These are phyloP conservation scores for Kandelia obovata DNA, from an alignment of 345 rosid genomes.

Conservation along the genomic window DNA sequence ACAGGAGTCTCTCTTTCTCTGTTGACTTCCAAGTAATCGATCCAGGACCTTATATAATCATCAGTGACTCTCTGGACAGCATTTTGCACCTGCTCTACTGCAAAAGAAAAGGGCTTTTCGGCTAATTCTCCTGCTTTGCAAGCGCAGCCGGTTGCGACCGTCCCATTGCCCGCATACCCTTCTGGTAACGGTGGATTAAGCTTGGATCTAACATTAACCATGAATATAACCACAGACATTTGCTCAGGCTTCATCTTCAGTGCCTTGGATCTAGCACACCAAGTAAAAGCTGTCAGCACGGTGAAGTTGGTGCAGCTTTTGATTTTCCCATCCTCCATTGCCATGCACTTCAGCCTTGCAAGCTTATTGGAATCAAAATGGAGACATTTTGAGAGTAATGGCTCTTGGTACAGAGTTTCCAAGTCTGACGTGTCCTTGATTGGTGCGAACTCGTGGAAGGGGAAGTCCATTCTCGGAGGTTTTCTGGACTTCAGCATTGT, in stretches of 20 bases:
- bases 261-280: slow-evolving; percentile 23
- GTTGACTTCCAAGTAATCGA: slow-evolving; percentile 13
- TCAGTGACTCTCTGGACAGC: slow-evolving; percentile 17
- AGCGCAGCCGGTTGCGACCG: not conserved
- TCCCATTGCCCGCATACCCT: slow-evolving; percentile 25
- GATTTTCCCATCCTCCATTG: slow-evolving; percentile 15
- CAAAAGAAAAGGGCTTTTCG: slow-evolving; percentile 22
- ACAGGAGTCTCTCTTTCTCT: not conserved
- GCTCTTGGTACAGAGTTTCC: slow-evolving; percentile 5
- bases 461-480: slow-evolving; percentile 6
- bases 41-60: slow-evolving; percentile 16
- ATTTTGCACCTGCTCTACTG: slow-evolving; percentile 11
- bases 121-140: slow-evolving; percentile 20
- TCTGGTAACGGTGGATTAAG: slow-evolving; percentile 17
- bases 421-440: slow-evolving; percentile 20
- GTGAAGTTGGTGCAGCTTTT: slow-evolving; percentile 23
- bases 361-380: slow-evolving; percentile 11
- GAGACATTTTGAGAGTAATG: slow-evolving; percentile 15
- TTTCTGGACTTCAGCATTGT: slow-evolving; percentile 8
- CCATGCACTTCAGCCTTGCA: slow-evolving; percentile 13
- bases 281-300: slow-evolving; percentile 20
- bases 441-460: slow-evolving; percentile 6
- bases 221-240: slow-evolving; percentile 16
- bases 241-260: slow-evolving; percentile 20
- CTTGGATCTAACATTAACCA: slow-evolving; percentile 20